Evolutionary conservation across 2,329 filamentous ascomycete species (phyloP), one percentile per base, ranked within the genome.

Genomic region (Aureobasidium namibiae): DNA sequence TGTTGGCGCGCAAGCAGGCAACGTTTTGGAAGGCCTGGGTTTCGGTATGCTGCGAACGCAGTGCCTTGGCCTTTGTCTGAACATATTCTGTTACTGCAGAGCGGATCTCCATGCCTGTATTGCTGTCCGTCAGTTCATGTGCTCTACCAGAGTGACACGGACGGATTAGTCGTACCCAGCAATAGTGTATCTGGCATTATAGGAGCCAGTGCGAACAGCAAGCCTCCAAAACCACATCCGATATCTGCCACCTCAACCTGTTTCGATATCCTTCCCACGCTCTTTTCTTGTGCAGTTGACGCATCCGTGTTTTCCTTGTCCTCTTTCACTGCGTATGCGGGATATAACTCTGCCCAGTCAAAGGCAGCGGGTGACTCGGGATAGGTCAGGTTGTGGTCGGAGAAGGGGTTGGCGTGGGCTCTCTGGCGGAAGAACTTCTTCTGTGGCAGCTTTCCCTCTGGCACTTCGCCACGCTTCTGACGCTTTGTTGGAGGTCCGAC

Each of bases 381-480:
- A 70, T 99, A 99, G 68, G 82, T 80, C 70, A 99, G 79, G 60
- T 83, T 79, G 77, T 99, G 94, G 69, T 99, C 94, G 2, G 92
- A 96, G 76, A 99, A 99, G 7, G 92, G 92, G 76, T 99, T 99
- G 63, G 94, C 94, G 76, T 99, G 94, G 38, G 94, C 94, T 73
- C 94, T 84, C 75, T 99, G 94, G 59, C 94, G 85, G 73, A 96
- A 99, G 76, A 94, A 96, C 77, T 89, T 92, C 80, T 99, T 99
- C 75, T 90, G 87, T 10, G 94, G 94, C 67, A 96, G 76, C 67
- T 84, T 81, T 63, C 74, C 70, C 61, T 75, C 69, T n/a, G 72
- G 72, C 56, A 69, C 69, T 49, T 78, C 73, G 52, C 79, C 76
- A 61, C 78, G 77, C 67, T 73, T 77, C 63, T 77, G 73, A 21